These are phyloP conservation scores for Leccinum uliginosum DNA, from an alignment of 768 basidiomycete species.

Conservation along the genomic window DNA sequence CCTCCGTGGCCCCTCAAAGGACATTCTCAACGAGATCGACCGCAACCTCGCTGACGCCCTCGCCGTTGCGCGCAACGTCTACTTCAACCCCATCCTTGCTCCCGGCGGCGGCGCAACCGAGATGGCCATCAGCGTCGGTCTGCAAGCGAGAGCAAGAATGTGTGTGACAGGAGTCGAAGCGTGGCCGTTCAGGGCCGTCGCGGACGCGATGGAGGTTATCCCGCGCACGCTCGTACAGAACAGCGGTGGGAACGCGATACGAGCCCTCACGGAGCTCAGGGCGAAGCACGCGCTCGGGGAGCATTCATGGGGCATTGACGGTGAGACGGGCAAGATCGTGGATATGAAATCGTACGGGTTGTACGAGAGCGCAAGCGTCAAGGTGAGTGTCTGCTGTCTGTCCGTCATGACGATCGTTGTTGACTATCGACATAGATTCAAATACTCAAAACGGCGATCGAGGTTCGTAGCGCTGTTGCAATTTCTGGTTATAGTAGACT, in stretches of 20 bases:
- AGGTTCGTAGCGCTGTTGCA: constrained; percentile 41
- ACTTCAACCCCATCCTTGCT: constrained; percentile 91
- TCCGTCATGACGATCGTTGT: background rate
- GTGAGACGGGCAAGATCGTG: constrained; percentile 91
- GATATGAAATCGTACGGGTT: constrained; percentile 95
- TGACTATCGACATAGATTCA: constrained; percentile 56
- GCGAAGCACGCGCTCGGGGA: constrained; percentile 95
- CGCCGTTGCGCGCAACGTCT: constrained; percentile 93
- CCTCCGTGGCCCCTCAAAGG: constrained; percentile 95
- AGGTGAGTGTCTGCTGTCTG: constrained; percentile 40
- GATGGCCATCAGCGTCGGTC: constrained; percentile 91
- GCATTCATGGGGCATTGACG: constrained; percentile 90
- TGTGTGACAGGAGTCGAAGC: constrained; percentile 84
- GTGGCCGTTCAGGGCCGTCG: constrained; percentile 88
- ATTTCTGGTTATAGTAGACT: no score
- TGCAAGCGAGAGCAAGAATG: constrained; percentile 69
- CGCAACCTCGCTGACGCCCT: constrained; percentile 97
- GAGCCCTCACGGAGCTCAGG: constrained; percentile 89
- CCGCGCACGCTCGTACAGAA: constrained; percentile 95
- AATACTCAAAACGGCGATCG: constrained; percentile 95
- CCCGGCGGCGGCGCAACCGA: constrained; percentile 98
- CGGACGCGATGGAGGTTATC: constrained; percentile 96
- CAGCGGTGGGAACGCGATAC: constrained; percentile 90
- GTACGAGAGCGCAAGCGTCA: constrained; percentile 95
- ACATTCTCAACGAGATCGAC: constrained; percentile 97